Conservation (phyloP, 345 rosid genomes). For the Barbarea vulgaris region DNA sequence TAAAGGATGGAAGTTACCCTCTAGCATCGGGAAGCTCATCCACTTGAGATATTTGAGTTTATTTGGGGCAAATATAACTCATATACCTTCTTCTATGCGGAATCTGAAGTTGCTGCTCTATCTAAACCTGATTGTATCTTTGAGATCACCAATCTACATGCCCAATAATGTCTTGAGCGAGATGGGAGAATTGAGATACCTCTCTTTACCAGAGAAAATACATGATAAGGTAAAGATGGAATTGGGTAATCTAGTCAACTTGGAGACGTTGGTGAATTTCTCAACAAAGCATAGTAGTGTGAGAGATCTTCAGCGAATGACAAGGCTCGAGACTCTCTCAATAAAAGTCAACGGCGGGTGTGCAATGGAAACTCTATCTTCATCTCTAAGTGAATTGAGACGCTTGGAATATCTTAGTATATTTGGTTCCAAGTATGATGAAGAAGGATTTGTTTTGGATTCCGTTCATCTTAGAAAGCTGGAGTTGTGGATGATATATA, state of each 20-base stretch:
- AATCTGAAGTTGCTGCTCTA: not conserved
- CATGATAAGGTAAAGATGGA: not conserved
- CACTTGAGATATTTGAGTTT: slow-evolving; percentile 27
- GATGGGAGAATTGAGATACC: slow-evolving; percentile 21
- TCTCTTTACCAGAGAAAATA: fast-evolving
- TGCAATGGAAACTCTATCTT: not conserved
- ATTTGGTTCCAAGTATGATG: not conserved
- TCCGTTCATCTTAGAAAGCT: slow-evolving; percentile 23
- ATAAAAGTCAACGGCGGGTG: not conserved
- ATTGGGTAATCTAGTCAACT: slow-evolving; percentile 15
- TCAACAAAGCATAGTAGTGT: not conserved
- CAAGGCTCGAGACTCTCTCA: not conserved
- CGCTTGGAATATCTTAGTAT: not conserved
- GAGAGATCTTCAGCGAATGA: not conserved
- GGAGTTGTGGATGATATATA: slow-evolving; percentile 16
- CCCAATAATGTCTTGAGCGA: not conserved
- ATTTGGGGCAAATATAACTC: fast-evolving
- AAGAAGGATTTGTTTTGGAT: not conserved
- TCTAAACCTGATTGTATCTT: not conserved
- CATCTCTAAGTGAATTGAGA: slow-evolving; percentile 14
- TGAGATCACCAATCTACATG: not conserved
- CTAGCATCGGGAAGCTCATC: slow-evolving; percentile 38
- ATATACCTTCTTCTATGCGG: not conserved
- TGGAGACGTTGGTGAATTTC: slow-evolving; percentile 2
- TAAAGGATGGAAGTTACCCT: slow-evolving; percentile 14